Percentiles rank a stretch among this genome's conserved stretches.
Conservation (phyloP, 768 basidiomycete genomes). For the Hortiboletus campestris region DNA sequence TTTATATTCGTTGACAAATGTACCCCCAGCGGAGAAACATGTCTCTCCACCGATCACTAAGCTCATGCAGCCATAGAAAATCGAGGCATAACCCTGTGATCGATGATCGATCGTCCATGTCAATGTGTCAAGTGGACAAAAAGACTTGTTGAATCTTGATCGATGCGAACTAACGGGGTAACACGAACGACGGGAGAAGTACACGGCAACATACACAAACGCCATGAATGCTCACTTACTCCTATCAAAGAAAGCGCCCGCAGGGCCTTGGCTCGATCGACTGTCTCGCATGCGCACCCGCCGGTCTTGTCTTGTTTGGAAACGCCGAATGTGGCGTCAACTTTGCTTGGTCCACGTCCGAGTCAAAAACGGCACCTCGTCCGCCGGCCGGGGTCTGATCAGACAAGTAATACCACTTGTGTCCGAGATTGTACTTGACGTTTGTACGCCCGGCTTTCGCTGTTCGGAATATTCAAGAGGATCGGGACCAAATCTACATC, state of each 20-base stretch:
- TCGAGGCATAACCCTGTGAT: background rate
- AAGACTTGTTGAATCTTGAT: background rate
- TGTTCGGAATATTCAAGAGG: slow-evolving; percentile 32
- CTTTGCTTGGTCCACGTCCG: slow-evolving; percentile 34
- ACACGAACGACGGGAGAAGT: background rate
- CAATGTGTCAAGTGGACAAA: background rate
- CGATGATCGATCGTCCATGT: background rate
- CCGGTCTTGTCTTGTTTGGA: slow-evolving; percentile 31
- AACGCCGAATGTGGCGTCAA: slow-evolving; percentile 36
- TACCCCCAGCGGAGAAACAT: background rate
- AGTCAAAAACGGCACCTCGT: slow-evolving; percentile 41
- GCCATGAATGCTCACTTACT: slow-evolving; percentile 11
- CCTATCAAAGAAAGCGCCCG: slow-evolving; percentile 39
- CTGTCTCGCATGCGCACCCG: slow-evolving; percentile 36
- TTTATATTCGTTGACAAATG: background rate
- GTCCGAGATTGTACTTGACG: slow-evolving; percentile 25
- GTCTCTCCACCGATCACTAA: background rate
- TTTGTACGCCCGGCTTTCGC: slow-evolving; percentile 21
- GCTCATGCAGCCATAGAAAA: background rate
- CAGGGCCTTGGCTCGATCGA: slow-evolving; percentile 34
- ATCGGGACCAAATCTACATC: slow-evolving; percentile 34
- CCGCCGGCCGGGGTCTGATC: background rate
- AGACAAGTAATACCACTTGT: too few relatives aligned
- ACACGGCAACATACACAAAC: too few relatives aligned
- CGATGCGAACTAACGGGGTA: background rate